Evolutionary conservation across 2,329 filamentous ascomycete species (phyloP).

Genomic region (Parastagonospora nodorum): DNA sequence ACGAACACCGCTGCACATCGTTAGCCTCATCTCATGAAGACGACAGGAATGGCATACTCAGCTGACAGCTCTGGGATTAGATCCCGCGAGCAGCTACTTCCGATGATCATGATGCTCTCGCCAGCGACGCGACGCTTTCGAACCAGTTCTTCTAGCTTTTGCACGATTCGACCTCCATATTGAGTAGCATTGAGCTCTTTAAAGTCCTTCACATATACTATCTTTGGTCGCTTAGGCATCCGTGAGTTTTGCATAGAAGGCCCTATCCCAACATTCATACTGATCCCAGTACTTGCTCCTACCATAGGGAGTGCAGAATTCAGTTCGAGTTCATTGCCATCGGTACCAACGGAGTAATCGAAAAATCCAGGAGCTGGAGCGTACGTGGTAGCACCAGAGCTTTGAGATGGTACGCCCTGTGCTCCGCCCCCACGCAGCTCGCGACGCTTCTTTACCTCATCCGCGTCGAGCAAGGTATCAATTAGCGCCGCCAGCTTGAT

Average conservation of each 20-base stretch:
- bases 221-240: slow-evolving; percentile 56
- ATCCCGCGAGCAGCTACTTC: slow-evolving; percentile 69
- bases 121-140: slow-evolving; percentile 74
- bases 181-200: slow-evolving; percentile 73
- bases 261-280: slow-evolving; percentile 23
- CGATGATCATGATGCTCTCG: slow-evolving; percentile 75
- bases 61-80: slow-evolving; percentile 50
- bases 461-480: slow-evolving; percentile 40
- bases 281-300: slow-evolving; percentile 16
- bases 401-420: slow-evolving; percentile 1
- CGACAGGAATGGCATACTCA: slow-evolving; percentile 15
- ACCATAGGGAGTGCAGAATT: slow-evolving; percentile 24
- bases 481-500: slow-evolving; percentile 42
- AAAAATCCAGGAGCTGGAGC: slow-evolving; percentile 32
- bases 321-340: slow-evolving; percentile 29
- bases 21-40: slow-evolving; percentile 4
- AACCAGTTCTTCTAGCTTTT: slow-evolving; percentile 71
- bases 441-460: slow-evolving; percentile 35
- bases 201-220: slow-evolving; percentile 82
- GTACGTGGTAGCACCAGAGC: background rate
- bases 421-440: slow-evolving; percentile 7
- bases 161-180: slow-evolving; percentile 72
- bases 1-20: slow-evolving; percentile 44
- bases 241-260: slow-evolving; percentile 17
- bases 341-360: slow-evolving; percentile 31